These are phyloP conservation scores for Arthroderma sp. DNA, from an alignment of 2,329 filamentous ascomycete species.

Conservation along the genomic window DNA sequence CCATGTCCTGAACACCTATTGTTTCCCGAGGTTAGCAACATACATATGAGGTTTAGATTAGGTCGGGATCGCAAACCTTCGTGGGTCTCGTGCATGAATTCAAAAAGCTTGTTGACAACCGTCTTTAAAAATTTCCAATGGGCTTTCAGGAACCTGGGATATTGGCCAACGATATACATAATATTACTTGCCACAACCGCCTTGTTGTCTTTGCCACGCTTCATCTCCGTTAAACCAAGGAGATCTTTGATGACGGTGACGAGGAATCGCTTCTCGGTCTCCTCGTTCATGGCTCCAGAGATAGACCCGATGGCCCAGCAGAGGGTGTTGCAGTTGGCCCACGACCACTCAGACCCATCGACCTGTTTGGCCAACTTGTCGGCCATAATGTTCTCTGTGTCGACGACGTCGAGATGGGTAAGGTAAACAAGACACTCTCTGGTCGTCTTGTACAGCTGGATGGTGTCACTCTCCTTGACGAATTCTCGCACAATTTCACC, in stretches of 20 bases:
- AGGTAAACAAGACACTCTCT: constrained; percentile 93
- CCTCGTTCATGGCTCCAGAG: constrained; percentile 97
- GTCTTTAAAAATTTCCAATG: constrained; percentile 99
- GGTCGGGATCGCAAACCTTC: constrained; percentile 50
- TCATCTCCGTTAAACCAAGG: constrained; percentile 94
- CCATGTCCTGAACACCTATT: constrained; percentile 93
- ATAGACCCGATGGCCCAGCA: constrained; percentile 99
- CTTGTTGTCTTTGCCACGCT: constrained; percentile 98
- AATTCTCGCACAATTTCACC: constrained; percentile 98
- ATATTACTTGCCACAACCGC: constrained; percentile 98
- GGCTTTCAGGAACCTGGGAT: constrained; percentile 93
- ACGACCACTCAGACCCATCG: constrained; percentile 93
- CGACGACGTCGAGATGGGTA: constrained; percentile 91
- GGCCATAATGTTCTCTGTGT: constrained; percentile 98
- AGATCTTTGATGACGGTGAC: constrained; percentile 99
- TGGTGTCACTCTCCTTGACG: constrained; percentile 97
- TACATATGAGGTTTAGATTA: background rate
- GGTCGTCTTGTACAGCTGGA: constrained; percentile 98
- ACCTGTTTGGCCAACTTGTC: constrained; percentile 94
- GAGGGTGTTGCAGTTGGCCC: constrained; percentile 98
- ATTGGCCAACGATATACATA: constrained; percentile 99
- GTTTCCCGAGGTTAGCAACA: constrained; percentile 20
- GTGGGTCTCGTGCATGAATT: constrained; percentile 99
- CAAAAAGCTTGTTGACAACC: constrained; percentile 97
- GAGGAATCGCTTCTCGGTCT: constrained; percentile 95